Evolutionary conservation across 1,284 basidiomycete species (phyloP).

Genomic region (Hypsizygus ulmarius): DNA sequence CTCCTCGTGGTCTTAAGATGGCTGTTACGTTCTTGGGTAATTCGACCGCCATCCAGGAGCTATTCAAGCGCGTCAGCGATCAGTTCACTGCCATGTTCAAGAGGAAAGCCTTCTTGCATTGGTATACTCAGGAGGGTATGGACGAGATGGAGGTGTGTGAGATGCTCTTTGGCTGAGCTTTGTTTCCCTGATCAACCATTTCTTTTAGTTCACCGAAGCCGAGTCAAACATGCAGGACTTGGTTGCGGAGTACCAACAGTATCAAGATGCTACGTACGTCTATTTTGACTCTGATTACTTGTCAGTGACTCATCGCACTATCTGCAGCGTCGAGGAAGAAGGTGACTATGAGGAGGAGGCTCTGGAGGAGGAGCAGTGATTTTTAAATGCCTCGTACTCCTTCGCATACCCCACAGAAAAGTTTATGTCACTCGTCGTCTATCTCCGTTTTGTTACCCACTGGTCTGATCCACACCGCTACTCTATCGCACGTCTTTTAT

Average conservation of each 20-base stretch:
- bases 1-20: constrained; percentile 93
- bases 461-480: constrained; percentile 24
- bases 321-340: constrained; percentile 69
- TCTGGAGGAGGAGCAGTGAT: constrained; percentile 56
- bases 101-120: constrained; percentile 98
- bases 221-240: constrained; percentile 97
- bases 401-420: constrained; percentile 16
- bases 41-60: constrained; percentile 94
- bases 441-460: constrained; percentile 20
- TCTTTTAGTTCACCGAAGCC: constrained; percentile 81
- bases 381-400: constrained; percentile 14
- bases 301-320: constrained; percentile 8
- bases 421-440: constrained; percentile 16
- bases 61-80: constrained; percentile 96
- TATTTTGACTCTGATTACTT: neutral
- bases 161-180: neutral
- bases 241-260: constrained; percentile 93
- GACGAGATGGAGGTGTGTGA: constrained; percentile 89
- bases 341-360: constrained; percentile 79
- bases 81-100: constrained; percentile 99
- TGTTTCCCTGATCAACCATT: constrained; percentile 5
- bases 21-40: constrained; percentile 97
- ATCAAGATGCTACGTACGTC: constrained; percentile 89
- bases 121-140: constrained; percentile 99
- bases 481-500: constrained; percentile 32